Percentiles rank a stretch among this genome's conserved stretches.
Conservation (phyloP, 192 early-diverging fungal species). For the Coemansia erecta region DNA sequence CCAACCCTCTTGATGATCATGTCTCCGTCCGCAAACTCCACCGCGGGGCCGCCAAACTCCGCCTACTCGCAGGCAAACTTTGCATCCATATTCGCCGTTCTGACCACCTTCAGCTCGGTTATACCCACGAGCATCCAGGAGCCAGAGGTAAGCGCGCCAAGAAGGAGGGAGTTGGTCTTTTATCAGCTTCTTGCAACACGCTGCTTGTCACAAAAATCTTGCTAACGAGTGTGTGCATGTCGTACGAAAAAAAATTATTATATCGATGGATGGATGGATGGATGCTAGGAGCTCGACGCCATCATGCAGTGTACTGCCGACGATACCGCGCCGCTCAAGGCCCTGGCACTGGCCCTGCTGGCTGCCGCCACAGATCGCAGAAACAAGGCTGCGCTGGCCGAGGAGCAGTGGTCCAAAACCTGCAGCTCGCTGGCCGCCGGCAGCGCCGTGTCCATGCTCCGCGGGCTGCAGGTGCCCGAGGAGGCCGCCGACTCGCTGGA, state of each 20-base stretch:
- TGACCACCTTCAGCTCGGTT: conserved; percentile 25
- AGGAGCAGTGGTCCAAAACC: conserved; percentile 37
- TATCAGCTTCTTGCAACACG: no score
- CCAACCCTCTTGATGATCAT: conserved; percentile 12
- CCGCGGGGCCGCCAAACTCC: conserved; percentile 26
- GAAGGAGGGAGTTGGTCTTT: no score
- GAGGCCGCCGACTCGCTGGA: conserved; percentile 43
- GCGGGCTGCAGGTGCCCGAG: conserved; percentile 40
- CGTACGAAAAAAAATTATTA: no score
- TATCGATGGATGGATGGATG: not conserved
- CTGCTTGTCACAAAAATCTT: no score
- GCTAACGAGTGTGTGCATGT: no score
- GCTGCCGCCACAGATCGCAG: conserved; percentile 23
- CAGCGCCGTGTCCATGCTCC: conserved; percentile 26
- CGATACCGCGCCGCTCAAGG: conserved; percentile 15
- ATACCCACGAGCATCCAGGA: conserved; percentile 23
- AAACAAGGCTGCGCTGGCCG: conserved; percentile 13
- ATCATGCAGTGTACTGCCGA: conserved; percentile 25
- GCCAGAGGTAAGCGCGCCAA: conserved; percentile 52
- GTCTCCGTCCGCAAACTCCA: conserved; percentile 38
- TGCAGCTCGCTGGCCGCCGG: conserved; percentile 34
- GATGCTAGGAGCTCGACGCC: conserved; percentile 31
- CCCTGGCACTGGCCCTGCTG: conserved; percentile 31
- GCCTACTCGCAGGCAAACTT: conserved; percentile 41
- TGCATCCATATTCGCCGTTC: conserved; percentile 37